Conservation (phyloP, 129 eudicot genomes). For the Mikania micrantha region DNA sequence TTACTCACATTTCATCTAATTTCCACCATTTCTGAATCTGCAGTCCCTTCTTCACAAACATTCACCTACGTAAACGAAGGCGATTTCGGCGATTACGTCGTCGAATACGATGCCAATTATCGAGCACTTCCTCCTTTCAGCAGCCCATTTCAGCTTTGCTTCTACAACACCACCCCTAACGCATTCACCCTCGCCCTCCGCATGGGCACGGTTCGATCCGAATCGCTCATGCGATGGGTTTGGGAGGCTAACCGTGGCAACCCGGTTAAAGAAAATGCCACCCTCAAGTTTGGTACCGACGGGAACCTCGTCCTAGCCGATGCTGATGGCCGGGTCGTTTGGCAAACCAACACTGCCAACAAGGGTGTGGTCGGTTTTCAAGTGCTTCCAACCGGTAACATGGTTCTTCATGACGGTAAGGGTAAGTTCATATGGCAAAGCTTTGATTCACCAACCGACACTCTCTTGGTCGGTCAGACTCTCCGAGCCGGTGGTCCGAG, state of each 20-base stretch:
- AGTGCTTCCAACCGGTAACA: slow-evolving; percentile 45
- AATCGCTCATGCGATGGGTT: slow-evolving; percentile 42
- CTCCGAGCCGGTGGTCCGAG: slow-evolving; percentile 24
- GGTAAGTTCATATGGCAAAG: slow-evolving; percentile 57
- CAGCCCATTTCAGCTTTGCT: slow-evolving; percentile 46
- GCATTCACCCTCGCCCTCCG: slow-evolving; percentile 43
- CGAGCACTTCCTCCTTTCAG: slow-evolving; percentile 15
- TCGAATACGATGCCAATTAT: slow-evolving; percentile 37
- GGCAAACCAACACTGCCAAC: slow-evolving; percentile 60
- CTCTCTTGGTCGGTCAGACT: slow-evolving; percentile 51
- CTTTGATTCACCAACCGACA: slow-evolving; percentile 52
- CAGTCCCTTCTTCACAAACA: slow-evolving; percentile 37
- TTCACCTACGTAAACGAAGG: slow-evolving; percentile 37
- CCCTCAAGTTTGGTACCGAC: slow-evolving; percentile 32
- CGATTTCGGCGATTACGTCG: slow-evolving; percentile 34
- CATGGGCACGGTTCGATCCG: slow-evolving; percentile 33
- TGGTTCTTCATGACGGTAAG: slow-evolving; percentile 44
- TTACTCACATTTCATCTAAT: slow-evolving; percentile 8
- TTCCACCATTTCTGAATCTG: slow-evolving; percentile 19
- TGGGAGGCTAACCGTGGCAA: slow-evolving; percentile 62
- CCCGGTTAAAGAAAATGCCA: slow-evolving; percentile 47
- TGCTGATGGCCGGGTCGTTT: slow-evolving; percentile 33
- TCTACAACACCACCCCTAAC: slow-evolving; percentile 52
- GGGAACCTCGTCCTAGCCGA: slow-evolving; percentile 55
- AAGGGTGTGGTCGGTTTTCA: slow-evolving; percentile 50